Percentiles rank a stretch among this genome's conserved stretches.
phyloP scores from a whole-genome alignment of 768 basidiomycete species.

The Collybia sordida region DNA sequence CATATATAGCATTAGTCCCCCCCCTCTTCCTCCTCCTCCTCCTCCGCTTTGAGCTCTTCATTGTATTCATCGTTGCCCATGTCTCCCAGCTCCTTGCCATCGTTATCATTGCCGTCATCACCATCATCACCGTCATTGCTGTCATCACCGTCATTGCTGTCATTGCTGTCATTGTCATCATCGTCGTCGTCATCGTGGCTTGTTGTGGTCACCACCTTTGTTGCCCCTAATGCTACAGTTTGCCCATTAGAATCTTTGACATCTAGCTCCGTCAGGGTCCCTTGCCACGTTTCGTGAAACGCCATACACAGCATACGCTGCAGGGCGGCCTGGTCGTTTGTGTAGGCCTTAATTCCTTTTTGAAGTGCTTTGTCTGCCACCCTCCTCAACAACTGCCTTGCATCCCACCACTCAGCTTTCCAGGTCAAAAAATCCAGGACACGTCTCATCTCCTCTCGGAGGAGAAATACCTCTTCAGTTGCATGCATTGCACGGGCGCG shows the following conservation, averaged over 20 bases:
- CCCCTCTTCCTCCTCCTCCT: no score
- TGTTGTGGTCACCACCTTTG: neutral
- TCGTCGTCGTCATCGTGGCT: neutral
- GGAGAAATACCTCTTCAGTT: conserved; percentile 19
- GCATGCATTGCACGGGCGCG: conserved; percentile 14
- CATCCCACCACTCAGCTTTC: conserved; percentile 18
- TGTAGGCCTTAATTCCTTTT: conserved; percentile 1
- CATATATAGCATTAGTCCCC: no score
- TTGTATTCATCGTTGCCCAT: no score
- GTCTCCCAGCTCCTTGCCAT: no score
- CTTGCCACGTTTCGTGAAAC: neutral
- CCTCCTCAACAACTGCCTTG: neutral
- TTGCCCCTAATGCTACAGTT: no score
- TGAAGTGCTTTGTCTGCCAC: neutral
- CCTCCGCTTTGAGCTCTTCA: no score
- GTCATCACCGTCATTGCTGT: no score
- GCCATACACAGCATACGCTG: neutral
- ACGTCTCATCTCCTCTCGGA: conserved; percentile 25
- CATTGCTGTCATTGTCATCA: neutral
- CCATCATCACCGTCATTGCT: no score
- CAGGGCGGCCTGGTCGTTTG: neutral
- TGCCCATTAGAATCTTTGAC: no score
- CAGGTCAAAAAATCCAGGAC: conserved; percentile 19
- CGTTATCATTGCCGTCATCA: no score
- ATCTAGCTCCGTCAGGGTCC: neutral